Base-by-base conservation (phyloP, 2,329 filamentous ascomycete species). In the Aspergillus neoniger region DNA sequence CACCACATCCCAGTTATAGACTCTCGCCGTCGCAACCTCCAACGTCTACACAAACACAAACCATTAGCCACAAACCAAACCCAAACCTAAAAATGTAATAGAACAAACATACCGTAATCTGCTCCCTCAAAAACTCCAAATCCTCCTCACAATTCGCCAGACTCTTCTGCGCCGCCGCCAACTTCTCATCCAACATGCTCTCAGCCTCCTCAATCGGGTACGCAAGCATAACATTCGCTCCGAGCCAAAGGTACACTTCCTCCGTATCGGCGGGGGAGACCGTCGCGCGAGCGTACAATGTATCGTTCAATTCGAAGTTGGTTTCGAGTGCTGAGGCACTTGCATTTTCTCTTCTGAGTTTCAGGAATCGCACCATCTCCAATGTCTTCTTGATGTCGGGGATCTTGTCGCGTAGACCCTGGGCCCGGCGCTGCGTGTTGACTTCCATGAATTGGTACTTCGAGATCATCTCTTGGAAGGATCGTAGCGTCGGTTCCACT, bases 381-480 rank as follows among this genome's bases (percentile, higher is more conserved):
- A 98, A 80, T 0, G 95, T 98, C 83, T 97, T 97, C 71, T 91
- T 88, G 66, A 99, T 98, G 75, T 99, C 95, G 0, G 95, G 95
- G 67, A 99, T 92, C 82, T 98, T 99, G 73, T 97, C 93, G 72
- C 89, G 91, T 58, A 99, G 81, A 2, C 93, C 92, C 4, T 85
- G 83, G 56, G 91, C 89, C 51, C 95, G 86, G 65, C 92, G 86
- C 76, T 96, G 90, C 61, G 95, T 91, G 77, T 96, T 98, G 74
- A 90, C 83, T 80, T 98, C 92, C 95, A 99, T 99, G 80, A 98
- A 99, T 77, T 98, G 95, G 81, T 99, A 99, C 84, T 99, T 99
- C 69, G 92, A 96, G 74, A 76, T 74, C 72, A 78, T 78, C 65
- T 81, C 79, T 67, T 81, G 79, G 71, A 81, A 81, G 17, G 74